A percentile compares a stretch with the other conserved stretches of the same genome.
phyloP scores from a whole-genome alignment of 1,284 basidiomycete species.

The Pseudozyma sp. region DNA sequence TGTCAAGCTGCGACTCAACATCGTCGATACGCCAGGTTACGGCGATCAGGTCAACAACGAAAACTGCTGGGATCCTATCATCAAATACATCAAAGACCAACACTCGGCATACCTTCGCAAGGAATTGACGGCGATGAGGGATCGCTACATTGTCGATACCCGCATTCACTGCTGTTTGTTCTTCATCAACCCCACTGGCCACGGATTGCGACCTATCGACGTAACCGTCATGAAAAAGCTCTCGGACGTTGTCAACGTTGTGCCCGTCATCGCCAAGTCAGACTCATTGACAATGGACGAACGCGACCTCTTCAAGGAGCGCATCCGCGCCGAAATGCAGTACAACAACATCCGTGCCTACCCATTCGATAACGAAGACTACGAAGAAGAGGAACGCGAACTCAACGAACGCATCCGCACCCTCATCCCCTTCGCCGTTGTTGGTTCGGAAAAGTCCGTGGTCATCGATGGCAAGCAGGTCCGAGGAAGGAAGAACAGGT shows the following conservation, averaged over 20 bases:
- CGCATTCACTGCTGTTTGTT: conserved; percentile 98
- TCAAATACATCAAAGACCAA: conserved; percentile 99
- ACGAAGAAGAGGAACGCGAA: conserved; percentile 87
- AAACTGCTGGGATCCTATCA: conserved; percentile 98
- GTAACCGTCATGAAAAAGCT: conserved; percentile 99
- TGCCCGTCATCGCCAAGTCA: conserved; percentile 98
- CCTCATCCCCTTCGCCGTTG: conserved; percentile 95
- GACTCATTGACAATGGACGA: conserved; percentile 95
- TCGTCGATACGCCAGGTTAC: conserved; percentile 98
- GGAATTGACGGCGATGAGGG: conserved; percentile 97
- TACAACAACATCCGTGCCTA: conserved; percentile 94
- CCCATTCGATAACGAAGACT: conserved; percentile 96
- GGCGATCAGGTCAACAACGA: conserved; percentile 99
- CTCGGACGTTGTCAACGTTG: conserved; percentile 97
- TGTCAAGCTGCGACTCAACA: conserved; percentile 93
- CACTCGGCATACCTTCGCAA: conserved; percentile 98
- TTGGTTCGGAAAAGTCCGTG: conserved; percentile 93
- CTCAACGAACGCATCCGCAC: conserved; percentile 91
- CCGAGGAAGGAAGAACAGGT: conserved; percentile 94
- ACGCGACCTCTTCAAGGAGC: conserved; percentile 89
- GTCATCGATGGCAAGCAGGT: conserved; percentile 96
- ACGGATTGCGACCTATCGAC: conserved; percentile 76
- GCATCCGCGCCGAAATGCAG: conserved; percentile 92
- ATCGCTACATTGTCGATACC: conserved; percentile 97
- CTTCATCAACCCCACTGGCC: conserved; percentile 82